Conservation (phyloP, 75 land plant species). For the Sequoiadendron giganteum region DNA sequence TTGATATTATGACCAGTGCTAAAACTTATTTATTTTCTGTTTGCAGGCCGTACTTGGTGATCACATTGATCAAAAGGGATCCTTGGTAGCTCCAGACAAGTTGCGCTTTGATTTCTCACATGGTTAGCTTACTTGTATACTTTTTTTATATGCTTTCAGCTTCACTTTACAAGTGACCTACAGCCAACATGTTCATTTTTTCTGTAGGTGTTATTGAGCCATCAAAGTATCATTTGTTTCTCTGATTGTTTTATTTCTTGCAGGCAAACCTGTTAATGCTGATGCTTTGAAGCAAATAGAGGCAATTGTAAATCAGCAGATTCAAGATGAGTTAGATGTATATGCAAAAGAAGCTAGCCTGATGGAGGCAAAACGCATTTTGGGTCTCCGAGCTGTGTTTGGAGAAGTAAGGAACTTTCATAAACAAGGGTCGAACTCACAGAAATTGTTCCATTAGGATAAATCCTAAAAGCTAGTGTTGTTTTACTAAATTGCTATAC, state of each 20-base stretch:
- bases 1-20: not conserved
- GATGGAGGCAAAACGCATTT: constrained; percentile 77
- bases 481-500: not conserved
- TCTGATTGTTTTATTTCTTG: not conserved
- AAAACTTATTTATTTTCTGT: not conserved
- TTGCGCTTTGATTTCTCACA: constrained; percentile 96
- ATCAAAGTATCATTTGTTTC: not conserved
- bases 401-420: constrained; percentile 68
- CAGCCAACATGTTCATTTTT: not conserved
- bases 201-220: not conserved
- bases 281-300: constrained; percentile 79
- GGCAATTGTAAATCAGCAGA: constrained; percentile 82
- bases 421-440: not conserved
- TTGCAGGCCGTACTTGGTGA: constrained; percentile 90
- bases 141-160: not conserved
- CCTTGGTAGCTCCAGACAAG: constrained; percentile 94
- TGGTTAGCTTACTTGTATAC: constrained; percentile 33
- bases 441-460: not conserved
- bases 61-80: constrained; percentile 97
- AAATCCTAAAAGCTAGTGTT: not conserved
- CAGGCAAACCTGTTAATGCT: constrained; percentile 83
- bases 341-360: constrained; percentile 85
- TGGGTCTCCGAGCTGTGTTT: constrained; percentile 96
- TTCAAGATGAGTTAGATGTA: constrained; percentile 75
- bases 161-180: not conserved